Percentiles rank a stretch among this genome's conserved stretches.
Conservation (phyloP, 2,329 filamentous ascomycete genomes). For the Teratosphaeria destructans region DNA sequence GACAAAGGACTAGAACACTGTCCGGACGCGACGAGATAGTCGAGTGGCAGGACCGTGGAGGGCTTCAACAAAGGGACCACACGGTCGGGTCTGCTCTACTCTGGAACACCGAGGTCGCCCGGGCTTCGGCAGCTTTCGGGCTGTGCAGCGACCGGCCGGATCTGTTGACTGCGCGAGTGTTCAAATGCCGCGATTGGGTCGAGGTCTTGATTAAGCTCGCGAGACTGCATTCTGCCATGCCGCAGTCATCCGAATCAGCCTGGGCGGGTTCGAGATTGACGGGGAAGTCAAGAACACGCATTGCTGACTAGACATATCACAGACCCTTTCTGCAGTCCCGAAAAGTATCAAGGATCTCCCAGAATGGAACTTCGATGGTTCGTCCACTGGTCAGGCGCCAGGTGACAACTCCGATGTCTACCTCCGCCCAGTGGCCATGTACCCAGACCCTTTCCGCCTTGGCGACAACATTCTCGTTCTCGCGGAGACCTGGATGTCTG, state of each 20-base stretch:
- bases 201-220: not conserved
- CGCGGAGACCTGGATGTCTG: slow-evolving; percentile 85
- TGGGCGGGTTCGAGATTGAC: not conserved
- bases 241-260: not conserved
- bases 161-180: not conserved
- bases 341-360: slow-evolving; percentile 53
- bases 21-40: not conserved
- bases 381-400: slow-evolving; percentile 82
- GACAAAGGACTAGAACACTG: not conserved
- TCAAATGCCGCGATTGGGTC: not conserved
- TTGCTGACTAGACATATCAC: slow-evolving; percentile 4
- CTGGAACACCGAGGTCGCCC: not conserved
- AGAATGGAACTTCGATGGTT: slow-evolving; percentile 80
- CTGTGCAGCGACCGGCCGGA: not conserved
- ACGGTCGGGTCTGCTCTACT: not conserved
- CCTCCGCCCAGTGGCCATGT: slow-evolving; percentile 81
- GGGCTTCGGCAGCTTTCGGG: slow-evolving; percentile 2
- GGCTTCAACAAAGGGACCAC: not conserved
- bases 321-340: slow-evolving; percentile 56
- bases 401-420: slow-evolving; percentile 97
- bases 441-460: slow-evolving; percentile 82
- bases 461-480: slow-evolving; percentile 90
- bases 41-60: not conserved
- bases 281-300: not conserved
- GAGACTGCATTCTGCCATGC: not conserved